These are phyloP conservation scores for Aspergillus arachidicola DNA, from an alignment of 2,329 filamentous ascomycete species.

Conservation along the genomic window DNA sequence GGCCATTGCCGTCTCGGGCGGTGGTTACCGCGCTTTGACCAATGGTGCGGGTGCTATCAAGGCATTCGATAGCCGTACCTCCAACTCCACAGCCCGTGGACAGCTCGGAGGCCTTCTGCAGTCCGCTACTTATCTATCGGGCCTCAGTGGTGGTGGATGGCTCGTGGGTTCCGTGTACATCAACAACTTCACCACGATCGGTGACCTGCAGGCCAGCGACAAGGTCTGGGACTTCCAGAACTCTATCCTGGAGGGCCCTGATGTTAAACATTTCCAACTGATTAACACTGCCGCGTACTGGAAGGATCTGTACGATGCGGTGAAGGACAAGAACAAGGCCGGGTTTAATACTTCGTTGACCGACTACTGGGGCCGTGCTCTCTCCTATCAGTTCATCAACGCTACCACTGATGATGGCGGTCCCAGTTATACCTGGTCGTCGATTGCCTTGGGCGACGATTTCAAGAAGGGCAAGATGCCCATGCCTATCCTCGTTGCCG, in stretches of 20 bases:
- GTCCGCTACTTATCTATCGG: conserved; percentile 76
- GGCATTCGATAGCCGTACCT: conserved; percentile 75
- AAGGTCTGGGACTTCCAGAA: conserved; percentile 65
- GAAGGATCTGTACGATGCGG: conserved; percentile 58
- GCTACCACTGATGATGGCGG: conserved; percentile 66
- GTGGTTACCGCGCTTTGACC: conserved; percentile 83
- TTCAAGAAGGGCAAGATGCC: conserved; percentile 68
- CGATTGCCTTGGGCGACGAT: conserved; percentile 64
- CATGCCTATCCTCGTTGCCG: conserved; percentile 72
- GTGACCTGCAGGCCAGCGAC: conserved; percentile 17
- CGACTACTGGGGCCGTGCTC: conserved; percentile 82
- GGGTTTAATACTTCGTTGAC: conserved; percentile 73
- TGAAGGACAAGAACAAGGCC: conserved; percentile 63
- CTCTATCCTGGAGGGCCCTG: conserved; percentile 62
- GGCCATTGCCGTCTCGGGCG: conserved; percentile 77
- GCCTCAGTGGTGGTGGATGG: conserved; percentile 83
- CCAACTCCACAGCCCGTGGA: conserved; percentile 61
- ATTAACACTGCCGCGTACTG: conserved; percentile 63
- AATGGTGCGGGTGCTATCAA: conserved; percentile 79
- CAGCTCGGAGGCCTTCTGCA: conserved; percentile 82
- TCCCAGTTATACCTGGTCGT: conserved; percentile 78
- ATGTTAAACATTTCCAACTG: conserved; percentile 45
- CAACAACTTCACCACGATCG: conserved; percentile 76
- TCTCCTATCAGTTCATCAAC: conserved; percentile 85
- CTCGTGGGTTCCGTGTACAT: conserved; percentile 77